Evolutionary conservation across 116 monocot genomes (phyloP).

Genomic region (Papilionanthe hybrid): DNA sequence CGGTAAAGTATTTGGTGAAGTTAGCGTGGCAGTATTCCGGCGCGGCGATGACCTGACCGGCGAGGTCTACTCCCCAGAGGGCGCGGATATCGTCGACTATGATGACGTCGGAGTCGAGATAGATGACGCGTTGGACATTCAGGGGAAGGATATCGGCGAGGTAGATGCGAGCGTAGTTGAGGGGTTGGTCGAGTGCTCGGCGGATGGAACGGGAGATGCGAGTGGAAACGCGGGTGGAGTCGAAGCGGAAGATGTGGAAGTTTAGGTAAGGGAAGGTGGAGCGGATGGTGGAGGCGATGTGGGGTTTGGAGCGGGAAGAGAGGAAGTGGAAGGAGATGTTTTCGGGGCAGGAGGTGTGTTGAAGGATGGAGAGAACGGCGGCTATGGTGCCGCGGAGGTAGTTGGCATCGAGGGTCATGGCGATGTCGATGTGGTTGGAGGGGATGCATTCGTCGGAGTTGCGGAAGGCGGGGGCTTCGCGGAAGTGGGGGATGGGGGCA

Average conservation of each 20-base stretch:
- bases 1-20: slow-evolving; percentile 92
- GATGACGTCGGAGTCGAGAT: slow-evolving; percentile 45
- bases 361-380: slow-evolving; percentile 48
- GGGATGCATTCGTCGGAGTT: slow-evolving; percentile 33
- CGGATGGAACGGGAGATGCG: slow-evolving; percentile 51
- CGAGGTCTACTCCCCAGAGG: slow-evolving; percentile 29
- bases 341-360: slow-evolving; percentile 46
- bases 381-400: slow-evolving; percentile 55
- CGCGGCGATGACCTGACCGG: slow-evolving; percentile 16
- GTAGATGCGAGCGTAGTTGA: slow-evolving; percentile 58
- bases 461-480: slow-evolving; percentile 44
- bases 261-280: slow-evolving; percentile 45
- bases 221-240: slow-evolving; percentile 29
- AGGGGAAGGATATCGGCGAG: slow-evolving; percentile 44
- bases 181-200: slow-evolving; percentile 43
- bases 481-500: slow-evolving; percentile 17
- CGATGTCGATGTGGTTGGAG: slow-evolving; percentile 19
- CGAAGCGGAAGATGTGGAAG: slow-evolving; percentile 31
- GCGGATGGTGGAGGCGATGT: slow-evolving; percentile 18
- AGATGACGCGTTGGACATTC: slow-evolving; percentile 29
- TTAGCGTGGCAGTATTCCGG: slow-evolving; percentile 95
- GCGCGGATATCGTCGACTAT: slow-evolving; percentile 35
- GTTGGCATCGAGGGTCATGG: slow-evolving; percentile 56
- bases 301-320: slow-evolving; percentile 12
- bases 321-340: slow-evolving; percentile 35